Base-by-base conservation (phyloP, 2,329 filamentous ascomycete species). In the Seiridium unicorne region DNA sequence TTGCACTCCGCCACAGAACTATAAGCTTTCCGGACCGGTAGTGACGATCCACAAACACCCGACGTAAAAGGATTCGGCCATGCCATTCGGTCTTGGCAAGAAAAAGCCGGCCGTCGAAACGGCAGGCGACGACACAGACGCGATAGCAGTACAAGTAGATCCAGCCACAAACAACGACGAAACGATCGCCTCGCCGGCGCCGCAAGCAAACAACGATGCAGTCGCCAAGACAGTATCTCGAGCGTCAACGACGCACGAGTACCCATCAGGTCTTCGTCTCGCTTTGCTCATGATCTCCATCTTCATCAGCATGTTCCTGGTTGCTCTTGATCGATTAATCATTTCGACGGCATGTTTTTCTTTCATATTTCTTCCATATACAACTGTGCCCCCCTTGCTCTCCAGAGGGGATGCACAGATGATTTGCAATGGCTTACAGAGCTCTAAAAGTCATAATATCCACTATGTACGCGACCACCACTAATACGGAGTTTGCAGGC, bases 281-380 rank as follows among this genome's bases (percentile, higher is more conserved):
- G 67, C 59, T 4, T 61, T 76, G 38, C 61, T 77, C 4, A 62
- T 77, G 56, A 54, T 66, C 4, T 76, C 74, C 4, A 63, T 73
- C 38, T 75, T 73, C 59, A 65, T 73, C 31, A 70, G 69, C 61
- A 70, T 78, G 68, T 78, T 78, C 63, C 66, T 77, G 32, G 70
- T 77, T 42, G 70, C 75, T 8, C 69, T 77, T 59, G 75, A 76
- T 64, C 69, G 73, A 10, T 65, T 74, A 31, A 75, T 75, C 60
- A 68, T 76, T 57, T 69, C 72, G 0, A 77, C 75, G 2, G 61
- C 58, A 51, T 51, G 60, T 60, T 10, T 35, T 32, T n/a, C 9
- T 26, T 26, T 26, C 18, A 26, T 3, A 18, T 11, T 10, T 36
- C 7, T 36, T 40, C 36, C 13, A 11, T 51, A 6, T 10, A 10